phyloP scores from a whole-genome alignment of 768 basidiomycete species.

The Amanita jacksonii region DNA sequence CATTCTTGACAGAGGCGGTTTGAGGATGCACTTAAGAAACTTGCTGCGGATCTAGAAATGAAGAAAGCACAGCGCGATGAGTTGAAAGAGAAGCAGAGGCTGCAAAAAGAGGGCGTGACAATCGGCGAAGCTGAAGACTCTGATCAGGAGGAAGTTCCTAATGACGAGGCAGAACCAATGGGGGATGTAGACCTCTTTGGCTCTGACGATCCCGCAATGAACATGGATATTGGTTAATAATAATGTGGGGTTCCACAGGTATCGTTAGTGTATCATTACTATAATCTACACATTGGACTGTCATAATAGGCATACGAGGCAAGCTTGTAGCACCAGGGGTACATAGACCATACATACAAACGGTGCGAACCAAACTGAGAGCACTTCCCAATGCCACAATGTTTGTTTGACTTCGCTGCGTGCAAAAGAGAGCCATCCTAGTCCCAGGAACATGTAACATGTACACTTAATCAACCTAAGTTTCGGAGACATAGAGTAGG shows the following conservation, averaged over 20 bases:
- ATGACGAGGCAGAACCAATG: conserved; percentile 21
- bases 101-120: conserved; percentile 58
- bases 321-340: conserved; percentile 66
- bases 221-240: conserved; percentile 28
- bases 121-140: conserved; percentile 29
- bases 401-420: conserved; percentile 37
- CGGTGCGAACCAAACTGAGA: conserved; percentile 78
- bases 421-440: conserved; percentile 49
- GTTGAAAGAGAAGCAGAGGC: conserved; percentile 63
- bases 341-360: conserved; percentile 73
- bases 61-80: conserved; percentile 75
- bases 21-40: conserved; percentile 85
- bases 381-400: conserved; percentile 69
- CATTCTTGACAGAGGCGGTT: conserved; percentile 63
- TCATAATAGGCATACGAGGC: conserved; percentile 36
- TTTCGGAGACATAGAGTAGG: conserved; percentile 14
- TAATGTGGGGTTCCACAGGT: background rate
- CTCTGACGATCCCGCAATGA: conserved; percentile 30
- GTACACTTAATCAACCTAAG: conserved; percentile 22
- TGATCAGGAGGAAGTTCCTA: conserved; percentile 25
- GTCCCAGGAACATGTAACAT: conserved; percentile 37
- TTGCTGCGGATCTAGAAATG: conserved; percentile 78
- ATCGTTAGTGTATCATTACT: background rate
- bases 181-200: conserved; percentile 37
- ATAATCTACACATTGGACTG: background rate